These are phyloP conservation scores for Perkinsus marinus DNA, from an alignment of 169 alveolate genomes.

Conservation along the genomic window DNA sequence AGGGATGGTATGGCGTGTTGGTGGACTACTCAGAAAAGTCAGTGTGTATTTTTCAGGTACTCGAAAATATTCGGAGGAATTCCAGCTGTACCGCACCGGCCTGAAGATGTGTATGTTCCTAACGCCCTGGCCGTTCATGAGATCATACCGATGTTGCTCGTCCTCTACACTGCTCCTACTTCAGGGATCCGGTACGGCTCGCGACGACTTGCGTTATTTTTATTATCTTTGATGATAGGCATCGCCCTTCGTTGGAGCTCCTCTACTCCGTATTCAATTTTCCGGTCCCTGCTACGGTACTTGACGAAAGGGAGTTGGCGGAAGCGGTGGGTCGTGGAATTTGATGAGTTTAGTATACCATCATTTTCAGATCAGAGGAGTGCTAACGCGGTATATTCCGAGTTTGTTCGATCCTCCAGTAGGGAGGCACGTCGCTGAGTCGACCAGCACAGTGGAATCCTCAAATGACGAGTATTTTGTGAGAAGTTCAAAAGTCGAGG, in stretches of 20 bases:
- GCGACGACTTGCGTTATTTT: not conserved
- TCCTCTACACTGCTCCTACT: not conserved
- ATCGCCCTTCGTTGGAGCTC: not conserved
- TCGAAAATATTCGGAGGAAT: not conserved
- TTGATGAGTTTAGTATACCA: not conserved
- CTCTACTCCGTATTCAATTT: not conserved
- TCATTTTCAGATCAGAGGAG: not conserved
- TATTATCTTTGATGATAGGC: not conserved
- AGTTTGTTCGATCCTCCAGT: not conserved
- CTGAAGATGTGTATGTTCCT: not conserved
- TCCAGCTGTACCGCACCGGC: not conserved
- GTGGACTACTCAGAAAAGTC: not conserved
- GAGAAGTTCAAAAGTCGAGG: not conserved
- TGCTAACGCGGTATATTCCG: not conserved
- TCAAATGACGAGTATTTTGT: not conserved
- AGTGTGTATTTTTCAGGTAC: not conserved
- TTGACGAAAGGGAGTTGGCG: not conserved
- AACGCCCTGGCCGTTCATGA: not conserved
- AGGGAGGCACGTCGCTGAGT: not conserved
- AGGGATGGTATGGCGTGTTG: too few species aligned
- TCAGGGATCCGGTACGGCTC: not conserved
- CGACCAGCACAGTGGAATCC: not conserved
- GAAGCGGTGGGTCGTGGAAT: not conserved
- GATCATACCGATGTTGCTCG: not conserved
- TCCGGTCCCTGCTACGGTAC: not conserved